Base-by-base conservation (phyloP, 176 grass and related monocot genomes). In the Bothriochloa decipiens region DNA sequence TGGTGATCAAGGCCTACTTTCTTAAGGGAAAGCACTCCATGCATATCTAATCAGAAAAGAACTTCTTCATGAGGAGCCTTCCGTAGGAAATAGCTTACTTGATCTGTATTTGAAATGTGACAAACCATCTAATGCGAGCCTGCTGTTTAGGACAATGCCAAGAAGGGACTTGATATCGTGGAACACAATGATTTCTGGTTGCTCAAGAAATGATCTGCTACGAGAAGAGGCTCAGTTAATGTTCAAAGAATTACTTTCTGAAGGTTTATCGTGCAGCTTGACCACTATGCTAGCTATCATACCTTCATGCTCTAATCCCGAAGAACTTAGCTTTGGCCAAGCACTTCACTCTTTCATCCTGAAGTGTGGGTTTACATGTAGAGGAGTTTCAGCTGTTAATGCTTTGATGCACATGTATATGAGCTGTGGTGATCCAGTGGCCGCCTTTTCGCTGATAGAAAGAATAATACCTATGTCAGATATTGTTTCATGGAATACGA, bases 401-500 rank as follows among this genome's bases (percentile, higher is more conserved):
- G 87, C 91, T 22, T 70, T 98, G 72, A 92, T 95, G 87, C 89
- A 89, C 49, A 93, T 98, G 91, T 95, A 98, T 76, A 87, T 90
- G 71, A 85, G 79, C 55, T 93, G 85, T 17, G 85, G 74, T 26
- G 81, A 92, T 64, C 43, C 78, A 75, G 45, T 50, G 29, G 70
- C 82, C 76, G 71, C 93, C 61, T 85, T 90, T 23, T 27, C 37
- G 3, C 77, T 94, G 2, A 85, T 94, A 16, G 39, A 89, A 75
- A 83, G 47, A 55, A 72, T 89, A 79, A 52, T 90, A 10, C 37
- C 65, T 0, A 13, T 88, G 16, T 92, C 91, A 16, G 96, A 98
- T 89, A 75, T 90, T 32, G 37, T 98, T 84, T 93, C 93, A 40
- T 95, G 96, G 96, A 98, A 98, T 70, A 95, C 93, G 20, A 73